Percentiles rank a stretch among this genome's conserved stretches.
These are phyloP conservation scores for Ilex asprella DNA, from an alignment of 257 asterid genomes.

Conservation along the genomic window DNA sequence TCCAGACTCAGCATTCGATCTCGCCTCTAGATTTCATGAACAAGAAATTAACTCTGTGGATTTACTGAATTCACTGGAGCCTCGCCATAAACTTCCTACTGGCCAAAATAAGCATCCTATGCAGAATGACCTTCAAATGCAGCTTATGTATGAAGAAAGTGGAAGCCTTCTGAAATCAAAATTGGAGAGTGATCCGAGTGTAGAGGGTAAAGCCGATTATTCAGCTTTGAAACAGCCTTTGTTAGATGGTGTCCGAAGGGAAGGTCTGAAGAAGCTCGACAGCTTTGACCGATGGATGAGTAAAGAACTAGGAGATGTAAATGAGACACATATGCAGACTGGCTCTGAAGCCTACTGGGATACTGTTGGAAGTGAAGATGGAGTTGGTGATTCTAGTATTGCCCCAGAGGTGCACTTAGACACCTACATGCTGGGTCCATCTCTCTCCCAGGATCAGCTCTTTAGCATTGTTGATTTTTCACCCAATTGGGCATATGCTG, in stretches of 20 bases:
- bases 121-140: slow-evolving; percentile 37
- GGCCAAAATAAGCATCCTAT: slow-evolving; percentile 30
- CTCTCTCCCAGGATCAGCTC: slow-evolving; percentile 79
- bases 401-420: slow-evolving; percentile 52
- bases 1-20: slow-evolving; percentile 31
- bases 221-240: slow-evolving; percentile 53
- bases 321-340: slow-evolving; percentile 57
- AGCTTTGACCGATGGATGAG: slow-evolving; percentile 98
- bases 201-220: slow-evolving; percentile 42
- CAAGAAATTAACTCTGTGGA: slow-evolving; percentile 25
- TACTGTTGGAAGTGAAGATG: slow-evolving; percentile 59
- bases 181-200: slow-evolving; percentile 28
- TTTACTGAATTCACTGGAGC: slow-evolving; percentile 24
- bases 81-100: slow-evolving; percentile 25
- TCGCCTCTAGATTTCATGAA: slow-evolving; percentile 29
- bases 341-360: slow-evolving; percentile 71
- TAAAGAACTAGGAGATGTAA: slow-evolving; percentile 88
- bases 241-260: slow-evolving; percentile 55
- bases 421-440: slow-evolving; percentile 60
- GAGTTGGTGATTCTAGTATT: slow-evolving; percentile 48
- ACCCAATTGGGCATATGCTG: slow-evolving; percentile 77
- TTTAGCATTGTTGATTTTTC: slow-evolving; percentile 80
- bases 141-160: slow-evolving; percentile 23
- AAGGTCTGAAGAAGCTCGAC: slow-evolving; percentile 79
- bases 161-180: slow-evolving; percentile 35